Percentiles rank a stretch among this genome's conserved stretches.
phyloP scores from a whole-genome alignment of 140 eudicot genomes.

The Stevia rebaudiana region DNA sequence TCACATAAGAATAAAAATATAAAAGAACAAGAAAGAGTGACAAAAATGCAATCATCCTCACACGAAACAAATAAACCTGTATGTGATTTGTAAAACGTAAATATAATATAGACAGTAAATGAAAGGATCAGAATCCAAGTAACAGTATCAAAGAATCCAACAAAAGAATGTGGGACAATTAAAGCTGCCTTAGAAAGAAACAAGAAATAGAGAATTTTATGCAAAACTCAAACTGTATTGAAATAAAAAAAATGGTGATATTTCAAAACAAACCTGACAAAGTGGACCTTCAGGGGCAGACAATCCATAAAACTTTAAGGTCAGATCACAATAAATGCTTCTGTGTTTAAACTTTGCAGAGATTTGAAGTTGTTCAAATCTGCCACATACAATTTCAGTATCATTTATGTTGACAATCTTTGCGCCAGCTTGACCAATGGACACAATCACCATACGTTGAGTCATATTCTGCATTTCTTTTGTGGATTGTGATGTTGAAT shows the following conservation, averaged over 20 bases:
- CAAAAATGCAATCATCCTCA: constrained; percentile 6
- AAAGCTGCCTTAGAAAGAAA: constrained; percentile 9
- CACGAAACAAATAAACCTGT: neutral
- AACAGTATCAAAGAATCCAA: neutral
- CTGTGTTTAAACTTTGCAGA: constrained; percentile 76
- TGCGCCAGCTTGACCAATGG: constrained; percentile 82
- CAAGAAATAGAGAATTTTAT: neutral
- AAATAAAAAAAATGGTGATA: neutral
- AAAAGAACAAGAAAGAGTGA: constrained; percentile 14
- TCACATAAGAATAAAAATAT: constrained; percentile 14
- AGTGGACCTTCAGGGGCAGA: constrained; percentile 96
- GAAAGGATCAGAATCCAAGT: constrained; percentile 5
- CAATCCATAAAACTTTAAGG: constrained; percentile 77
- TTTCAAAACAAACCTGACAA: constrained; percentile 64
- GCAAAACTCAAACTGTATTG: neutral
- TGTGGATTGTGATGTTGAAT: constrained; percentile 42
- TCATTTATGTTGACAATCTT: constrained; percentile 50
- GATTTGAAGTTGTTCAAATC: constrained; percentile 82
- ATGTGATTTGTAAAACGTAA: neutral
- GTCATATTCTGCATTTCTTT: constrained; percentile 75
- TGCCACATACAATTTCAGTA: constrained; percentile 80
- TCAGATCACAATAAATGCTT: constrained; percentile 75
- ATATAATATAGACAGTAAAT: constrained; percentile 8
- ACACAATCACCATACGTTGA: constrained; percentile 60
- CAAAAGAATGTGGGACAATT: neutral